Percentiles rank a stretch among this genome's conserved stretches.
These are phyloP conservation scores for Acer yangbiense DNA, from an alignment of 345 rosid genomes.

Conservation along the genomic window DNA sequence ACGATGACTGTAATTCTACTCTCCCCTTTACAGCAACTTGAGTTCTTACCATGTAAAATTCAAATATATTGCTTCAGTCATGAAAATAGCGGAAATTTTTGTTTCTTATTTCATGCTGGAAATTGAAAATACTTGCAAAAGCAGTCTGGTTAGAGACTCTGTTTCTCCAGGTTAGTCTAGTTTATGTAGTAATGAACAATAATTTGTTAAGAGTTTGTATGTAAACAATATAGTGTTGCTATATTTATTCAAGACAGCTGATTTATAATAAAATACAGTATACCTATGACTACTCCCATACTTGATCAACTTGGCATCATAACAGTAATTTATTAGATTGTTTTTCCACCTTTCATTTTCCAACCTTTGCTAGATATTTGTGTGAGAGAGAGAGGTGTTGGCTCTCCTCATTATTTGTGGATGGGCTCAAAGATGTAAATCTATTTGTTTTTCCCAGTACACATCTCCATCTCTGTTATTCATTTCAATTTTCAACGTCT, in stretches of 20 bases:
- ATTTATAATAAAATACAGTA: not conserved
- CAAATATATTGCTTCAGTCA: not conserved
- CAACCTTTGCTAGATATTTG: constrained; percentile 1
- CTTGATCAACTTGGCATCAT: no score
- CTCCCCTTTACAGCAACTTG: not conserved
- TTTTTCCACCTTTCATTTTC: no score
- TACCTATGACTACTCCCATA: no score
- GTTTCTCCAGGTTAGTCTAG: not conserved
- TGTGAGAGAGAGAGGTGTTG: not conserved
- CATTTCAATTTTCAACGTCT: not conserved
- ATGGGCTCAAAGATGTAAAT: not conserved
- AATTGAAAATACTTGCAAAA: not conserved
- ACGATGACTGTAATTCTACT: not conserved
- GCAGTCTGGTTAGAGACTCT: not conserved
- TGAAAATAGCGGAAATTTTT: not conserved
- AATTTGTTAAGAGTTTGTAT: not conserved
- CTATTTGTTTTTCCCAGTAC: not conserved
- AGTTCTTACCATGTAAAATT: not conserved
- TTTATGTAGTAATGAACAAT: not conserved
- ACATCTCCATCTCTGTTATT: not conserved
- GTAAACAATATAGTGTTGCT: not conserved
- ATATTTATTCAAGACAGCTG: not conserved
- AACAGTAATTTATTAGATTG: no score
- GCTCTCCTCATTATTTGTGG: not conserved
- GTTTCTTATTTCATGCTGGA: not conserved